Evolutionary conservation across 805 yeast genomes (phyloP), one percentile per base, ranked within the genome.

Genomic region (Saccharomyces eubayanus): DNA sequence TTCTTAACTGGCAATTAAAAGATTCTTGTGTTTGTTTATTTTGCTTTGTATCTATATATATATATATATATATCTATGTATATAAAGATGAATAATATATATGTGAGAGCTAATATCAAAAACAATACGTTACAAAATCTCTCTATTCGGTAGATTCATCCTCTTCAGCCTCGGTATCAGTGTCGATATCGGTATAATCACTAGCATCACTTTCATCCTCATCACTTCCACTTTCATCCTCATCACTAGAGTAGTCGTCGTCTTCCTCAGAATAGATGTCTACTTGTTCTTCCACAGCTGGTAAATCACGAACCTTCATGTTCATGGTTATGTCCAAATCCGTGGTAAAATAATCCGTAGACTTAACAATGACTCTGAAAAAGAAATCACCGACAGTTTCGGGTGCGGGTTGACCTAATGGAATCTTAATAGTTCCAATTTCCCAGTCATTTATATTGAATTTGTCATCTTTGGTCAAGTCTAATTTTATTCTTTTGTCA

Each of bases 371-470:
- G 16, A 91, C 74, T 71, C 90, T 79, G 75, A 88, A 88, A 59
- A 81, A 83, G 64, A 72, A 81, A 46, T 72, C 74, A 46, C 95
- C 96, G 16, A 73, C 72, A 53, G 77, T 77, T 20, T 77, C 78
- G n/a, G 98, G 97, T 14, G 96, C 82, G 47, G 95, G 90, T 49
- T 82, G 77, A 6, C 84, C 70, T 49, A 91, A 68, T 60, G 85
- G 88, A 54, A 91, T 75, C 66, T 87, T 89, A 64, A 88, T 84
- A 1, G 92, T 84, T 48, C 89, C 85, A 53, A 90, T 74, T 3
- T 70, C 72, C 55, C 75, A 64, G 11, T 74, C 74, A 14, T 68
- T 68, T 8, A 74, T 74, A 11, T 65, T 63, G 31, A 68, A 69
- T 27, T 59, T 55, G 29, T 67, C 66, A 6, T 75, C 72, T 4